A percentile compares a stretch with the other conserved stretches of the same genome.
These are phyloP conservation scores for Sphenostylis stenocarpa DNA, from an alignment of 306 rosid species.

Conservation along the genomic window DNA sequence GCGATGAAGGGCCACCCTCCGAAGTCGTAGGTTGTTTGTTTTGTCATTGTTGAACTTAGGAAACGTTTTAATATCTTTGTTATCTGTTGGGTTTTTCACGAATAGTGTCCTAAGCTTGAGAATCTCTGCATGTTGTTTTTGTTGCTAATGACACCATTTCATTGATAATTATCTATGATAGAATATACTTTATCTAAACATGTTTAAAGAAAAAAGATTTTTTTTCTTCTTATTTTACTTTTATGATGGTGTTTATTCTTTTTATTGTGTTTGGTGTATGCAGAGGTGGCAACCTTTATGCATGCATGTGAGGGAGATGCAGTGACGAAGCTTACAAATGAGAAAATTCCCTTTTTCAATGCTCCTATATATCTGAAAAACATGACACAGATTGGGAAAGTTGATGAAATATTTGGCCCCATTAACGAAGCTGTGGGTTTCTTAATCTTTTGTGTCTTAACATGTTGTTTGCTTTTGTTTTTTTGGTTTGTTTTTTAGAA, in stretches of 20 bases:
- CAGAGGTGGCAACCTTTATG: constrained; percentile 83
- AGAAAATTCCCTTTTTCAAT: constrained; percentile 84
- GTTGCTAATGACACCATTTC: not conserved
- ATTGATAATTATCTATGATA: not conserved
- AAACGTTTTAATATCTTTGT: not conserved
- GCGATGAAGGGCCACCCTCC: constrained; percentile 97
- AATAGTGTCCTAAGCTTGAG: not conserved
- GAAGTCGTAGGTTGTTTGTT: constrained; percentile 80
- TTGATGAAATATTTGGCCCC: constrained; percentile 90
- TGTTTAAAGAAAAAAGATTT: not conserved
- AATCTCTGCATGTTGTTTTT: not conserved
- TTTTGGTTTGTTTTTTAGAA: not conserved
- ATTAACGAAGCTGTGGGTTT: constrained; percentile 57
- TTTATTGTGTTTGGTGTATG: constrained; percentile 15
- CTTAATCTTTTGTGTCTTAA: not conserved
- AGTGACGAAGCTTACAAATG: constrained; percentile 81
- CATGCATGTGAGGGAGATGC: constrained; percentile 98
- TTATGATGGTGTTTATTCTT: not conserved
- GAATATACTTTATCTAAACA: not conserved
- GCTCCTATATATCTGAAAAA: constrained; percentile 94
- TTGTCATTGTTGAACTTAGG: not conserved
- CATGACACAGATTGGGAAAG: constrained; percentile 98
- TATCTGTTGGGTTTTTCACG: not conserved
- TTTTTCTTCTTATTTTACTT: not conserved
- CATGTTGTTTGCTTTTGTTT: not conserved